Evolutionary conservation across 2,329 filamentous ascomycete genomes (phyloP).

Genomic region (Drechslerella dactyloides): DNA sequence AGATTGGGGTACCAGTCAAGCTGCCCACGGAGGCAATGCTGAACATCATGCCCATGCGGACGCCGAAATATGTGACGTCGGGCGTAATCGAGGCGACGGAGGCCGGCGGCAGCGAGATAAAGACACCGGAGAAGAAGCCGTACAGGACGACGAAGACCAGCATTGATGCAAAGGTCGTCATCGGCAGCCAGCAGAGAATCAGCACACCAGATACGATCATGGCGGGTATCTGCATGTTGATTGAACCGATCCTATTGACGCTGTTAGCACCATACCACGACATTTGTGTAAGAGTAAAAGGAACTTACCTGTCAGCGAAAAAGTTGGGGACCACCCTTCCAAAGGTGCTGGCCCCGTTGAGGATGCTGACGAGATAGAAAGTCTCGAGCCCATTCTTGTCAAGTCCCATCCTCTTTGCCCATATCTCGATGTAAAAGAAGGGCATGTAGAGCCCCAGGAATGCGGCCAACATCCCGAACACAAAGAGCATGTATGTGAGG

Average conservation of each 20-base stretch:
- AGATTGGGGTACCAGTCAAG: slow-evolving; percentile 65
- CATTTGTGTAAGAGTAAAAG: neutral
- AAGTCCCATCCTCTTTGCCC: slow-evolving; percentile 34
- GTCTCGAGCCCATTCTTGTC: slow-evolving; percentile 52
- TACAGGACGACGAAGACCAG: slow-evolving; percentile 60
- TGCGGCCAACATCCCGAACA: slow-evolving; percentile 57
- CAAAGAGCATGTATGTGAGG: slow-evolving; percentile 60
- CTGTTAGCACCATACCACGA: slow-evolving; percentile 5
- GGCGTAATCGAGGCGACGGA: slow-evolving; percentile 56
- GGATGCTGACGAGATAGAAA: slow-evolving; percentile 60
- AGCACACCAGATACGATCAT: slow-evolving; percentile 60
- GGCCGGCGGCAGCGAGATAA: slow-evolving; percentile 58
- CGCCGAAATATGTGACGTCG: slow-evolving; percentile 48
- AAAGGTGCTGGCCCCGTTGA: slow-evolving; percentile 62
- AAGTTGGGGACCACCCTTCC: slow-evolving; percentile 62
- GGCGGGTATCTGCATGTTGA: slow-evolving; percentile 47
- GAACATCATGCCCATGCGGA: slow-evolving; percentile 51
- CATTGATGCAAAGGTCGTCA: slow-evolving; percentile 55
- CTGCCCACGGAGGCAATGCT: slow-evolving; percentile 64
- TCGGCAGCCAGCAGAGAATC: slow-evolving; percentile 61
- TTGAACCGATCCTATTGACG: slow-evolving; percentile 32
- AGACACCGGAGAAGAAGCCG: slow-evolving; percentile 60
- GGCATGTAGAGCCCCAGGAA: slow-evolving; percentile 63
- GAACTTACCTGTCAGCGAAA: slow-evolving; percentile 58
- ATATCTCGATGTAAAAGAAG: slow-evolving; percentile 61